Evolutionary conservation across 352 stramenopile species (phyloP), one percentile per base, ranked within the genome.

Genomic region (Phytophthora crassamura): DNA sequence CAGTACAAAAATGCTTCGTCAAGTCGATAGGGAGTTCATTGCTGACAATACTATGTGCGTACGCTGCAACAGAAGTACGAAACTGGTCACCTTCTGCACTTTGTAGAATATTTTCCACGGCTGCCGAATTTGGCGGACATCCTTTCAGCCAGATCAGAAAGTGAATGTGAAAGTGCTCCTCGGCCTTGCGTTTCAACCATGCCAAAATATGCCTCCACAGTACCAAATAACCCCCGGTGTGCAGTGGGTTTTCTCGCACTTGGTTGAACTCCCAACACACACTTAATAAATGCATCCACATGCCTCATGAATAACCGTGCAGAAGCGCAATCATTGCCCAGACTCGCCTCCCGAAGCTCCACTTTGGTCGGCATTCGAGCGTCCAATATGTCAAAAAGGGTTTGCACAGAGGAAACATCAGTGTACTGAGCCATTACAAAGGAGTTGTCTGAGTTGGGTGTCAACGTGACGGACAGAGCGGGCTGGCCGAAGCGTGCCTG

Each of bases 401-500:
- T 41, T 4, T 39, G 25, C 2, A 48, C 38, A 11, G 36, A 48
- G 10, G 14, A 39, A 7, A 41, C 11, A 0, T 38, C 52, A 36
- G 28, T n/a, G 12, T 51, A 51, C 2, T 50, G 40, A 4, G 34
- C n/a, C 5, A 59, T 16, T 8, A 33, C 52, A 6, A 51, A 41
- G 1, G 52, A 51, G 7, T 50, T 51, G 12, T 40, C 38, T 5
- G 33, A 35, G 11, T 59, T 59, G 0, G 40, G 39, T 2, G 52
- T 59, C 2, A 51, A 10, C 1, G 52, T 59, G 4, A 59, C 30
- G 14, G 51, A 59, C 3, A 59, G 14, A 6, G 52, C 52, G 0
- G 52, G 52, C 7, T 40, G n/a, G 20, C 25, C 25, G 25, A 30
- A 30, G 2, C 16, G 16, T 15, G 41, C 8, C 18, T 48, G 41